Percentiles rank a stretch among this genome's conserved stretches.
These are phyloP conservation scores for Claviceps pazoutovae DNA, from an alignment of 2,329 filamentous ascomycete species.

Conservation along the genomic window DNA sequence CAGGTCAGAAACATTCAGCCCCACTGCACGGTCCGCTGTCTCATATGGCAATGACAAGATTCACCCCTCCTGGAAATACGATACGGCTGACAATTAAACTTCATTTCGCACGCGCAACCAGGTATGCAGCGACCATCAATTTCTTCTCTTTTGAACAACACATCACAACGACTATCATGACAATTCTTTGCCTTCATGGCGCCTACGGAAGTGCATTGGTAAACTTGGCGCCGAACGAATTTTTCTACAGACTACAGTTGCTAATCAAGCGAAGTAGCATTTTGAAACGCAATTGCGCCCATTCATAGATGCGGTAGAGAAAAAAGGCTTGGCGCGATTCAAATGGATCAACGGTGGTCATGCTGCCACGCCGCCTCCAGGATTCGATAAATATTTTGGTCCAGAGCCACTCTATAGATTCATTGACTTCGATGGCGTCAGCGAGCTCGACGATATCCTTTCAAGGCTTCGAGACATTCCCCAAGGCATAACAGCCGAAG, in stretches of 20 bases:
- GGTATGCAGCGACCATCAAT: too few species aligned
- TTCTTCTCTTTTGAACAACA: not conserved
- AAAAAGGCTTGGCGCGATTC: not conserved
- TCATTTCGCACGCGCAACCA: too few species aligned
- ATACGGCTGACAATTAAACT: too few species aligned
- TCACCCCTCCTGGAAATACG: not conserved
- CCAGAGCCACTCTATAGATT: slow-evolving; percentile 1
- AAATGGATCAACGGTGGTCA: slow-evolving; percentile 5
- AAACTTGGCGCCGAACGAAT: too few species aligned
- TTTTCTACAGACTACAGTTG: too few species aligned
- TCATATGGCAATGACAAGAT: not conserved
- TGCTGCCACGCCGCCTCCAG: not conserved
- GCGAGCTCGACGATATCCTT: not conserved
- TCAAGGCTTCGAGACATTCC: slow-evolving; percentile 1
- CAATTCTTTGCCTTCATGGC: slow-evolving; percentile 5
- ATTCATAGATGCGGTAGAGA: not conserved
- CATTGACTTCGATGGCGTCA: slow-evolving; percentile 2
- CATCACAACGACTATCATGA: not conserved
- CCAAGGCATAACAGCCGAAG: not conserved
- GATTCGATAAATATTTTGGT: slow-evolving; percentile 3
- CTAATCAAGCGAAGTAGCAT: not conserved
- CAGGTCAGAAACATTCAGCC: not conserved
- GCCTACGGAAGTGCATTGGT: slow-evolving; percentile 3
- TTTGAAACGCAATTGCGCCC: slow-evolving; percentile 2
- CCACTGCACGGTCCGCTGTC: not conserved